A percentile compares a stretch with the other conserved stretches of the same genome.
Conservation (phyloP, 2,329 filamentous ascomycete species). For the Cadophora sp. region DNA sequence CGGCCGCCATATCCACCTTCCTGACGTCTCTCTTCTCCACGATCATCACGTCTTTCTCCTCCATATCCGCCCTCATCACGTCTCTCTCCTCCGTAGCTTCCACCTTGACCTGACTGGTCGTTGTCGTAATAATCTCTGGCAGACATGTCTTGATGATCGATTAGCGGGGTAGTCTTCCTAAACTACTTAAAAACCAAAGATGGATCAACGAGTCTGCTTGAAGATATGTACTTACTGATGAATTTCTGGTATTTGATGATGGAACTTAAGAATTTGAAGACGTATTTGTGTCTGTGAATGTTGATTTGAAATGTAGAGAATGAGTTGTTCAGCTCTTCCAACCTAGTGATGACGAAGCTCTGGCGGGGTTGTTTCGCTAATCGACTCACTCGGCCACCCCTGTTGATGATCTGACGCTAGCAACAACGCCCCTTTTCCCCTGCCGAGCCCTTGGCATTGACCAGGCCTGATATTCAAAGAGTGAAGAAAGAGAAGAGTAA, state of each 20-base stretch:
- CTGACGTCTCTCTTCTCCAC: conserved; percentile 24
- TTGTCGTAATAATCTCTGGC: conserved; percentile 30
- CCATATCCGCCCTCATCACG: conserved; percentile 30
- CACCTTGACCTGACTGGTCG: conserved; percentile 29
- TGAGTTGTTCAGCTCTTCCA: not conserved
- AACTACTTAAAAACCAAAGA: too few relatives aligned
- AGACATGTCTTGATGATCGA: conserved; percentile 24
- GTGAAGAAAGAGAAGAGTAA: not conserved
- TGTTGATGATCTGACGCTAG: not conserved
- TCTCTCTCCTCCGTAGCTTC: conserved; percentile 31
- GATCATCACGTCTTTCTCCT: conserved; percentile 17
- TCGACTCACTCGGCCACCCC: not conserved
- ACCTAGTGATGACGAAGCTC: conserved; percentile 13
- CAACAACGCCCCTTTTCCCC: not conserved
- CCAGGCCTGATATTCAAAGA: not conserved
- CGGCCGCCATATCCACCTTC: conserved; percentile 33
- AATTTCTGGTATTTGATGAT: not conserved
- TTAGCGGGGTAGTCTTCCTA: conserved; percentile 19
- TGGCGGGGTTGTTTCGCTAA: conserved; percentile 8
- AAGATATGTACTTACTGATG: not conserved
- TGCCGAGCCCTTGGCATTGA: conserved; percentile 15
- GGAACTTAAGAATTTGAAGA: not conserved
- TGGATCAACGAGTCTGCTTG: not conserved
- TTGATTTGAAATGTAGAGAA: not conserved
- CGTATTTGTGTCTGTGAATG: not conserved